Base-by-base conservation (phyloP, 768 basidiomycete species). In the Pilatotrama ljubarskyi region DNA sequence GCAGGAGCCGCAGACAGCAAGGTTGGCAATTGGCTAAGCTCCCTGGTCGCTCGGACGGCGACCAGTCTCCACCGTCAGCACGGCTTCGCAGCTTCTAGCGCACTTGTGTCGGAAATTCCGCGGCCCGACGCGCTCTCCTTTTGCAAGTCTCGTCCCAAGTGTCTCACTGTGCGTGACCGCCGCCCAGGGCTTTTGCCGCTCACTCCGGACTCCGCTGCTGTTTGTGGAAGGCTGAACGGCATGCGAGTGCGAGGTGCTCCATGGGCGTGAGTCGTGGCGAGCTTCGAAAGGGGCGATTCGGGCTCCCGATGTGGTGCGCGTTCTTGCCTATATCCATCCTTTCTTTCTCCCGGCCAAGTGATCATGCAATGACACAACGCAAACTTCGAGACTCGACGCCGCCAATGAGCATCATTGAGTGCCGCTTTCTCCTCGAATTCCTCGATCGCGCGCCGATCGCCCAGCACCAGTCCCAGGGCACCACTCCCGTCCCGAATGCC, bases 51-150 rank as follows among this genome's bases (percentile, higher is more conserved):
- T 47, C 55, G 55, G 55, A 49, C 55, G 37, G 47, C 47, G 55
- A 57, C 42, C 26, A 44, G 55, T 49, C 47, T 56, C 55, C 51
- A 59, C 43, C 42, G 15, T 13, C 42, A 18, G 49, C 41, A n/a
- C 47, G 57, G 38, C 57, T 51, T 51, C 49, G 29, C 58, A 24
- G 42, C 58, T 59, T 59, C 58, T 59, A 59, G 58, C 58, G 58
- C 58, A 54, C 47, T 36, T 14, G 44, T 38, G 48, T 55, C 59
- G 59, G 59, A 50, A 43, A 43, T 61, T 36, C 59, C 53, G 59
- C 59, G 59, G 53, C 48, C 44, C 59, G 59, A 48, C 25, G 36
- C 32, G 38, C n/a, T 14, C 14, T 26, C 47, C 29, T 32, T 32
- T 32, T 32, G 29, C 29, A 32, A 32, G 29, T 4, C 29, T 4